Evolutionary conservation across 371 early-diverging fungal genomes (phyloP).

Genomic region (Cokeromyces recurvatus): DNA sequence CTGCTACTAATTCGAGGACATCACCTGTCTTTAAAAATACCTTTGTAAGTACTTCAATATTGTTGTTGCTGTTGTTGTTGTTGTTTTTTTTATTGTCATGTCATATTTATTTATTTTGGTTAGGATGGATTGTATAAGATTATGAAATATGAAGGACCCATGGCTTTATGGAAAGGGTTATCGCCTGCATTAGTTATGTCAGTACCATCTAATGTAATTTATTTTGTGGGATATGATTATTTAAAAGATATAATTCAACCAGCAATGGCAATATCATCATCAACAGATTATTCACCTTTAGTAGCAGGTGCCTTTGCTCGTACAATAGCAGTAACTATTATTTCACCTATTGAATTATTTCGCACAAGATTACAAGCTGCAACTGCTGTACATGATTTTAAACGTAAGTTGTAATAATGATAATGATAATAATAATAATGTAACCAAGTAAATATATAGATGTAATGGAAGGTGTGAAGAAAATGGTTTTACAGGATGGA

Average conservation of each 20-base stretch:
- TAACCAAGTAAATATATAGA: no score
- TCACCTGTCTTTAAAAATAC: constrained; percentile 28
- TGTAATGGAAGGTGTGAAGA: constrained; percentile 56
- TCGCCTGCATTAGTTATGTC: constrained; percentile 85
- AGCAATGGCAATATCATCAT: not conserved
- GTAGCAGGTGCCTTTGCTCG: constrained; percentile 79
- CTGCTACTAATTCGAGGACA: no score
- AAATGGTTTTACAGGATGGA: constrained; percentile 63
- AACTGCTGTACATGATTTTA: constrained; percentile 41
- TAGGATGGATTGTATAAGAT: constrained; percentile 81
- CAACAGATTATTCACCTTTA: constrained; percentile 57
- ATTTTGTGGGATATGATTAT: constrained; percentile 92
- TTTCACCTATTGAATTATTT: constrained; percentile 89
- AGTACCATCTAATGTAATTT: constrained; percentile 88
- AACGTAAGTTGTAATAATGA: constrained; percentile 28
- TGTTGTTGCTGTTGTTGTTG: no score
- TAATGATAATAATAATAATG: no score
- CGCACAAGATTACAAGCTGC: constrained; percentile 85
- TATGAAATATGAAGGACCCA: constrained; percentile 70
- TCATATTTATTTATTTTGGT: not conserved
- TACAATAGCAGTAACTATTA: constrained; percentile 71
- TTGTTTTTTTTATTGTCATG: no score
- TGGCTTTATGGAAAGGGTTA: constrained; percentile 83
- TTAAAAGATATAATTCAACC: constrained; percentile 50
- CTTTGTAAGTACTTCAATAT: no score